These are phyloP conservation scores for Schwanniomyces polymorphus DNA, from an alignment of 805 yeast species.

Conservation along the genomic window DNA sequence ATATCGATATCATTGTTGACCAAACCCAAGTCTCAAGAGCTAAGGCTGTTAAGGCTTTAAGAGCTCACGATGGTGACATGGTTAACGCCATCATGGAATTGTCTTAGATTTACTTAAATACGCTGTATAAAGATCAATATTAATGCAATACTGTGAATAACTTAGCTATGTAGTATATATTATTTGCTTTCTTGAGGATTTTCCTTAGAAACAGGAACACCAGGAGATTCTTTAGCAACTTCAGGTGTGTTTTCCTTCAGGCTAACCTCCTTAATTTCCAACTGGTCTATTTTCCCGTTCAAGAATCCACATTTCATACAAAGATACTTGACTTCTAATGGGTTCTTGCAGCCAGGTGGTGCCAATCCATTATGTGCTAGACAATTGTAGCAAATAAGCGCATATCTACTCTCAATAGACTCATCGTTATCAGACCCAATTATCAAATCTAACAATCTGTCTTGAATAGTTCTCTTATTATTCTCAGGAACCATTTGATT, in stretches of 20 bases:
- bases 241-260: not conserved
- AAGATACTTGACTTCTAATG: conserved; percentile 50
- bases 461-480: conserved; percentile 27
- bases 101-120: conserved; percentile 25
- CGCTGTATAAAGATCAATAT: not conserved
- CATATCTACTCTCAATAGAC: conserved; percentile 58
- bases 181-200: not conserved
- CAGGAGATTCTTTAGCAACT: not conserved
- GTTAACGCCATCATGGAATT: conserved; percentile 94
- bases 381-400: conserved; percentile 71
- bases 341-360: conserved; percentile 58
- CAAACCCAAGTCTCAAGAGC: conserved; percentile 88
- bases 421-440: conserved; percentile 65
- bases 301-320: conserved; percentile 66
- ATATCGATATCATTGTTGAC: conserved; percentile 82
- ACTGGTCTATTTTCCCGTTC: conserved; percentile 25
- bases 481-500: not conserved
- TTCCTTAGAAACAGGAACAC: not conserved
- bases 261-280: not conserved
- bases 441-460: conserved; percentile 35
- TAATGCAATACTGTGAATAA: not conserved
- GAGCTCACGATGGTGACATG: conserved; percentile 86
- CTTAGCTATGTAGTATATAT: not conserved
- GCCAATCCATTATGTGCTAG: conserved; percentile 77
- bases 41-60: conserved; percentile 90